Evolutionary conservation across 495 filamentous ascomycete species (phyloP), one percentile per base, ranked within the genome.

Genomic region (Aspergillus bertholletiae): DNA sequence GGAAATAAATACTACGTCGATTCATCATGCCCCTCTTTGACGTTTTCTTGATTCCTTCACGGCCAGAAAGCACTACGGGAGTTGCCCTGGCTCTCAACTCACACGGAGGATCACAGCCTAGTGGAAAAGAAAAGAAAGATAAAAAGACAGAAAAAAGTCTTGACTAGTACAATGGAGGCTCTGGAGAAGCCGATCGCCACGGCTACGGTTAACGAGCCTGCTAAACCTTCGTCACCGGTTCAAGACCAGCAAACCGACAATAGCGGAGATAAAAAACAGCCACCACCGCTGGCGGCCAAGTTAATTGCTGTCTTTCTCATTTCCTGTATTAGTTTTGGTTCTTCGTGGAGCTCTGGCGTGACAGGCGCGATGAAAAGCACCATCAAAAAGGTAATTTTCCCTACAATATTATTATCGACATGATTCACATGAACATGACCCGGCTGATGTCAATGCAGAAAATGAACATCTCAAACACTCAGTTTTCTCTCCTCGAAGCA

Each of bases 311-410:
- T 76, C 2, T 44, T 68, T 2, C 43, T 76, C 41, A 72, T 76
- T 17, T 73, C 71, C 11, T 74, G 69, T 24, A 73, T 77, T 51
- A 74, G 72, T 34, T 75, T 75, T 49, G 72, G 72, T 3, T 74
- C 72, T 20, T 64, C 68, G 35, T 77, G 72, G 71, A 73, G 71
- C 35, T 65, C 67, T 15, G 67, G 71, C 8, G 70, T 77, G 0
- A 75, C 72, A 1, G 67, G 72, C 7, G 74, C 74, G 2, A 77
- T 77, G 74, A 75, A 77, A 40, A 77, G 62, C 41, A 75, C 71
- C 7, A 65, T 77, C 2, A 75, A 75, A 49, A 73, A 75, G 69
- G 73, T 74, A 62, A n/a, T 20, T 11, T 40, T 8, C 1, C 13
- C 15, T 13, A 32, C 3, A 32, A n/a, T 8, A 12, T 2, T 8